These are phyloP conservation scores for Penicillium waksmanii DNA, from an alignment of 495 filamentous ascomycete species.

Conservation along the genomic window DNA sequence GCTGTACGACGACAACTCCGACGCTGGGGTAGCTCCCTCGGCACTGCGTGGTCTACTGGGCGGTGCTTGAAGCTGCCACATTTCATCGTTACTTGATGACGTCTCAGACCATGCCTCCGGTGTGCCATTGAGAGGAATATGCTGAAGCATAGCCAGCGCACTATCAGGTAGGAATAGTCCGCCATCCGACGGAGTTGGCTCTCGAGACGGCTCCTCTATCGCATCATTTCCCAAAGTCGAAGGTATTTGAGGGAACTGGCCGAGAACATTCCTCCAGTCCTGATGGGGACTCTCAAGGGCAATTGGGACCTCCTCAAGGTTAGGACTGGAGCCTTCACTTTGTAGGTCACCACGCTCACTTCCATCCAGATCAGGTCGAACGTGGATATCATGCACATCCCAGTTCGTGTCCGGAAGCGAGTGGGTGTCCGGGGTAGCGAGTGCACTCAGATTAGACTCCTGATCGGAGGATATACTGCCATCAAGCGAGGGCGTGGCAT, in stretches of 20 bases:
- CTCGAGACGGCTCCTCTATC: constrained; percentile 32
- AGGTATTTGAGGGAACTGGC: constrained; percentile 42
- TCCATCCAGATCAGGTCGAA: constrained; percentile 36
- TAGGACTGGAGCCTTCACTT: constrained; percentile 9
- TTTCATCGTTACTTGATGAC: constrained; percentile 53
- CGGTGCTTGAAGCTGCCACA: constrained; percentile 44
- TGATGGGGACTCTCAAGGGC: constrained; percentile 39
- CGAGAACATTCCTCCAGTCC: constrained; percentile 46
- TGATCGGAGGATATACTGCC: constrained; percentile 86
- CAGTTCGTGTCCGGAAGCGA: constrained; percentile 55
- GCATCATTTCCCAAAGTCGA: constrained; percentile 18
- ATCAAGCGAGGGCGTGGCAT: constrained; percentile 84
- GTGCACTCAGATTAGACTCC: constrained; percentile 74
- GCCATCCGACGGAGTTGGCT: constrained; percentile 54
- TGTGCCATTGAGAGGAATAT: constrained; percentile 63
- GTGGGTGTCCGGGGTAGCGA: constrained; percentile 76
- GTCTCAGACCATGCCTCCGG: constrained; percentile 48
- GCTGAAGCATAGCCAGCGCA: constrained; percentile 76
- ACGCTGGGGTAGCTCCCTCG: constrained; percentile 51
- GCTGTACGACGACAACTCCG: constrained; percentile 54
- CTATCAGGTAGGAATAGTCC: constrained; percentile 76
- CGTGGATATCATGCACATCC: constrained; percentile 40
- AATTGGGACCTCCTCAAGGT: constrained; percentile 39
- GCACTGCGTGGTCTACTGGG: constrained; percentile 40
- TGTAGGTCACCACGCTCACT: constrained; percentile 25